Evolutionary conservation across 2,329 filamentous ascomycete genomes (phyloP).

Genomic region (Didymella sp.): DNA sequence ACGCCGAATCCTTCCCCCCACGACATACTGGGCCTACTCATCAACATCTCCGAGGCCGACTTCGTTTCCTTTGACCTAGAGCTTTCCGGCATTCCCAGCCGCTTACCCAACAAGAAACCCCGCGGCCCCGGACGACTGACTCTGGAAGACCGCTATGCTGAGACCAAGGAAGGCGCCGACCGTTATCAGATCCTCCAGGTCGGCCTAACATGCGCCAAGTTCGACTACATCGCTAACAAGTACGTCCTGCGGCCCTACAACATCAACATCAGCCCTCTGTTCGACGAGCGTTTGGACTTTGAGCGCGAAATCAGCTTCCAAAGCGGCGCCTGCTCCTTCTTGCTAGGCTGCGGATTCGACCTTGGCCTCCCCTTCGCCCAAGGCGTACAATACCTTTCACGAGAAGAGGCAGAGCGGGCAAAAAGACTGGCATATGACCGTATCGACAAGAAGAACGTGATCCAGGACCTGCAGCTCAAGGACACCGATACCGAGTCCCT

Average conservation of each 20-base stretch:
- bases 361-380: slow-evolving; percentile 62
- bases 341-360: slow-evolving; percentile 65
- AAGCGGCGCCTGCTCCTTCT: slow-evolving; percentile 67
- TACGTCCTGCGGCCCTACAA: slow-evolving; percentile 71
- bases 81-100: slow-evolving; percentile 66
- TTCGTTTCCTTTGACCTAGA: slow-evolving; percentile 72
- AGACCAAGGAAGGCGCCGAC: slow-evolving; percentile 66
- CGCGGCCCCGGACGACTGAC: slow-evolving; percentile 52
- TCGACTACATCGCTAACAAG: slow-evolving; percentile 56
- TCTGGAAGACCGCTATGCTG: slow-evolving; percentile 67
- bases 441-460: slow-evolving; percentile 46
- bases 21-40: slow-evolving; percentile 63
- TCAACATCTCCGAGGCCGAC: slow-evolving; percentile 63
- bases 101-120: slow-evolving; percentile 48
- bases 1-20: slow-evolving; percentile 57
- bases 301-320: slow-evolving; percentile 67
- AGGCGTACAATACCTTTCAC: slow-evolving; percentile 69
- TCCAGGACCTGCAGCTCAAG: slow-evolving; percentile 58
- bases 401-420: slow-evolving; percentile 61
- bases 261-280: slow-evolving; percentile 65
- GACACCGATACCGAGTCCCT: slow-evolving; percentile 60
- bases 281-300: slow-evolving; percentile 61
- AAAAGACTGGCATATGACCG: slow-evolving; percentile 55
- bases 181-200: slow-evolving; percentile 70
- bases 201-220: slow-evolving; percentile 69